Percentiles rank a stretch among this genome's conserved stretches.
Evolutionary conservation across 345 rosid species (phyloP).

Genomic region (Hibiscus mutabilis): DNA sequence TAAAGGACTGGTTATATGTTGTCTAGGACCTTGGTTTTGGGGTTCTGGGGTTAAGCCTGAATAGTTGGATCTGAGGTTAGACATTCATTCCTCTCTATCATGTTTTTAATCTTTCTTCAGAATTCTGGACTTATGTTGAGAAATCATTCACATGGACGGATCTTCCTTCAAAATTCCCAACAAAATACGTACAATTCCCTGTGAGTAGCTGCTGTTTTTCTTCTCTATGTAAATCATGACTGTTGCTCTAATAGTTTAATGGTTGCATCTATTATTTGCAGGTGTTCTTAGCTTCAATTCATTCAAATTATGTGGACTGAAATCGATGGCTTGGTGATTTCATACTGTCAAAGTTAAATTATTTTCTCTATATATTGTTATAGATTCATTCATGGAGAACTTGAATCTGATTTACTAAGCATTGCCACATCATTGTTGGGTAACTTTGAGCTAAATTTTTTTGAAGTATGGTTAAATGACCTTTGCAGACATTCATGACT

Average conservation of each 20-base stretch:
- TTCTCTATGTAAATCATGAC: background rate
- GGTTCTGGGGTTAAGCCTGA: background rate
- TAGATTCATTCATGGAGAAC: background rate
- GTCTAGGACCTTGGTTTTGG: background rate
- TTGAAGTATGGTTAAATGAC: background rate
- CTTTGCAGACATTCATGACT: background rate
- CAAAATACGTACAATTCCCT: conserved; percentile 92
- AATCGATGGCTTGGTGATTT: conserved; percentile 96
- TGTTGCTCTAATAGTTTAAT: conserved; percentile 6
- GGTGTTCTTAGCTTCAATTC: conserved; percentile 93
- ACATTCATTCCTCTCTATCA: too few relatives aligned
- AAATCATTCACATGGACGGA: conserved; percentile 92
- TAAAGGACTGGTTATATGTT: background rate
- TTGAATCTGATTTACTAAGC: background rate
- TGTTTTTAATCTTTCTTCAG: conserved; percentile 32
- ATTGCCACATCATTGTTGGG: background rate
- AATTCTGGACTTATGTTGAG: conserved; percentile 97
- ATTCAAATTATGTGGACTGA: conserved; percentile 91
- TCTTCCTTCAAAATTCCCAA: conserved; percentile 84
- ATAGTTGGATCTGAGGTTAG: background rate
- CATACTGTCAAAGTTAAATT: conserved; percentile 74
- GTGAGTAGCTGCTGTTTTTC: conserved; percentile 38
- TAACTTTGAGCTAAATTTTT: background rate
- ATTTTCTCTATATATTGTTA: background rate
- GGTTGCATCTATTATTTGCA: conserved; percentile 21